Percentiles rank a stretch among this genome's conserved stretches.
Evolutionary conservation across 2,329 filamentous ascomycete genomes (phyloP).

Genomic region (Phoma sp.): DNA sequence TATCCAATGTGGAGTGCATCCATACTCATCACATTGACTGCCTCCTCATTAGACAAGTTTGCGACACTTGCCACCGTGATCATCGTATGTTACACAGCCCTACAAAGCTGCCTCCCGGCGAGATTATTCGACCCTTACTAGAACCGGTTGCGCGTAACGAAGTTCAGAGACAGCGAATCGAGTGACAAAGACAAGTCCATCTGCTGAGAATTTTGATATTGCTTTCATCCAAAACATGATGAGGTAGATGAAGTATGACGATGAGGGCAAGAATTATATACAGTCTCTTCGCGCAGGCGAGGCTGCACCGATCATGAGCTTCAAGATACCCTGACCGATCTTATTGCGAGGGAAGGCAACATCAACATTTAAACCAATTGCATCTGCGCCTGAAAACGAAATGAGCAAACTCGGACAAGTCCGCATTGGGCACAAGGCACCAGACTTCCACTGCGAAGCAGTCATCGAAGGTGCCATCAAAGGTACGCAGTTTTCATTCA

Average conservation of each 20-base stretch:
- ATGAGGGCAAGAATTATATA: neutral
- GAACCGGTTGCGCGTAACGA: conserved; percentile 4
- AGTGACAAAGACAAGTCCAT: conserved; percentile 14
- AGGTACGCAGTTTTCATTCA: conserved; percentile 17
- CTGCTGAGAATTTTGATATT: neutral
- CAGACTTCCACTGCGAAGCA: conserved; percentile 39
- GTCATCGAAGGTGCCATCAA: conserved; percentile 32
- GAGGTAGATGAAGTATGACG: neutral
- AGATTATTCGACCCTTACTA: neutral
- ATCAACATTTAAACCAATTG: neutral
- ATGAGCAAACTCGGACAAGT: conserved; percentile 34
- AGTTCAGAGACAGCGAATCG: conserved; percentile 16
- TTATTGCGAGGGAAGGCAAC: neutral
- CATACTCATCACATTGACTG: neutral
- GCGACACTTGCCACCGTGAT: neutral
- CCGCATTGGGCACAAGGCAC: conserved; percentile 37
- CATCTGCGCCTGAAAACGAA: neutral
- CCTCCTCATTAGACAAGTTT: neutral
- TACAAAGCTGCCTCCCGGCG: neutral
- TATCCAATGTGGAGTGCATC: neutral
- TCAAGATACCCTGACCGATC: neutral
- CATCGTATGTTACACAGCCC: neutral
- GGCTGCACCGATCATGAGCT: neutral
- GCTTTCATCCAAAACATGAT: conserved; percentile 15
- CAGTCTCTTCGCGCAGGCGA: neutral